Conservation (phyloP, 352 stramenopile genomes). For the Globisporangium cystogenes region DNA sequence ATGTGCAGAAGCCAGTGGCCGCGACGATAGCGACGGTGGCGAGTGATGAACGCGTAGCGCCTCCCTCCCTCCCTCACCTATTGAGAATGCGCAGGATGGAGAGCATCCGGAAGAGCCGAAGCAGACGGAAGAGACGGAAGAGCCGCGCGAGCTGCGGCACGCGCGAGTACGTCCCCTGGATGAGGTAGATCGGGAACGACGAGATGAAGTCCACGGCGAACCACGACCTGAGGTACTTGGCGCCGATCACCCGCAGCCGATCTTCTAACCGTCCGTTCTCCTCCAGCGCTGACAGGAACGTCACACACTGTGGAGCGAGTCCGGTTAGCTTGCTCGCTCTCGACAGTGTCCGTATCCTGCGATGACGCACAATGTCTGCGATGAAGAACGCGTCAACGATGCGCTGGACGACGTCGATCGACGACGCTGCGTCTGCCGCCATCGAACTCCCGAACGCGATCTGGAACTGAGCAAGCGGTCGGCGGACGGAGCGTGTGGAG, state of each 20-base stretch:
- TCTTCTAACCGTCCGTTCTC: slow-evolving; percentile 51
- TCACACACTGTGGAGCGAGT: slow-evolving; percentile 32
- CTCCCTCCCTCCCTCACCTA: slow-evolving; percentile 8
- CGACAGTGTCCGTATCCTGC: neutral
- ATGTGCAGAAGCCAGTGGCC: neutral
- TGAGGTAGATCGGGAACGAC: slow-evolving; percentile 64
- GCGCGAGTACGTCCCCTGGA: slow-evolving; percentile 52
- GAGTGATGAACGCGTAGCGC: no score
- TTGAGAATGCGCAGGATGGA: slow-evolving; percentile 61
- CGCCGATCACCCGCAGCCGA: slow-evolving; percentile 32
- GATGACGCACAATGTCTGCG: slow-evolving; percentile 48
- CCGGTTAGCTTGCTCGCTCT: neutral
- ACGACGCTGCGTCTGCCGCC: slow-evolving; percentile 10
- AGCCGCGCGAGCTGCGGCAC: slow-evolving; percentile 55
- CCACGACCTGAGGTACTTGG: slow-evolving; percentile 64
- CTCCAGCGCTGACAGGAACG: slow-evolving; percentile 71
- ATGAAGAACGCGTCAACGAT: slow-evolving; percentile 71
- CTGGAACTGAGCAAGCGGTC: slow-evolving; percentile 40
- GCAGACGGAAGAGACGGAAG: slow-evolving; percentile 53
- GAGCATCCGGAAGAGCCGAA: slow-evolving; percentile 65
- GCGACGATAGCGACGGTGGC: no score
- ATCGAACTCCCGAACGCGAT: slow-evolving; percentile 44
- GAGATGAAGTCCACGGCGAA: slow-evolving; percentile 74
- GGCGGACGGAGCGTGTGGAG: neutral
- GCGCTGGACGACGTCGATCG: slow-evolving; percentile 50